Evolutionary conservation across 192 early-diverging fungal species (phyloP).

Genomic region (Backusella parvicylindrica): DNA sequence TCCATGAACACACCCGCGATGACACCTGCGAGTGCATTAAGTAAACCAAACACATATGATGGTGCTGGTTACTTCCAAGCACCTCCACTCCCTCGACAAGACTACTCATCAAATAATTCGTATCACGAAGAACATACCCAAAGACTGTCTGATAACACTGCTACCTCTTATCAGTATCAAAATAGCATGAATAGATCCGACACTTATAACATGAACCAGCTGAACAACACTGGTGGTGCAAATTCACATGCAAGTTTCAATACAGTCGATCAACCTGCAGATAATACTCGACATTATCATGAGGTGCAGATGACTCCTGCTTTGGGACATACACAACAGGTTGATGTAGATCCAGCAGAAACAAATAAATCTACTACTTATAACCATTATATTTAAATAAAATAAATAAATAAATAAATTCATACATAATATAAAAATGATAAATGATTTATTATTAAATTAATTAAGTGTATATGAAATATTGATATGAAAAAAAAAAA

Average conservation of each 20-base stretch:
- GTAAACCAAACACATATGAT: slow-evolving; percentile 6
- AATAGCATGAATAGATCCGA: not conserved
- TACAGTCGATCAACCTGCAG: not conserved
- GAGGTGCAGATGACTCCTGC: not conserved
- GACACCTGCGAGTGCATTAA: not conserved
- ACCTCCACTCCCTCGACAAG: not conserved
- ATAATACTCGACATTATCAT: not conserved
- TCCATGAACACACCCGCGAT: not conserved
- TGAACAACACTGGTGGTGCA: not conserved
- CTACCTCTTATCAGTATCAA: not conserved
- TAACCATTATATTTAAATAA: not conserved
- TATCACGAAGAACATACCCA: not conserved
- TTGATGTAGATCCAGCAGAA: not conserved
- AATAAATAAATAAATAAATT: not conserved
- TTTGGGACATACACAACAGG: not conserved
- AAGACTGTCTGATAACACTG: not conserved
- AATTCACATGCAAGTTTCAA: not conserved
- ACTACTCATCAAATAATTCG: not conserved
- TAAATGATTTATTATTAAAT: not conserved
- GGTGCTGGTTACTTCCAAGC: not conserved
- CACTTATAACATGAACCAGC: not conserved
- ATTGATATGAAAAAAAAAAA: not conserved
- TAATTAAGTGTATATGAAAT: not conserved
- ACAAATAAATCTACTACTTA: not conserved
- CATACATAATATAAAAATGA: not conserved